Evolutionary conservation across 192 early-diverging fungal species (phyloP).

Genomic region (Helicostylum pulchrum): DNA sequence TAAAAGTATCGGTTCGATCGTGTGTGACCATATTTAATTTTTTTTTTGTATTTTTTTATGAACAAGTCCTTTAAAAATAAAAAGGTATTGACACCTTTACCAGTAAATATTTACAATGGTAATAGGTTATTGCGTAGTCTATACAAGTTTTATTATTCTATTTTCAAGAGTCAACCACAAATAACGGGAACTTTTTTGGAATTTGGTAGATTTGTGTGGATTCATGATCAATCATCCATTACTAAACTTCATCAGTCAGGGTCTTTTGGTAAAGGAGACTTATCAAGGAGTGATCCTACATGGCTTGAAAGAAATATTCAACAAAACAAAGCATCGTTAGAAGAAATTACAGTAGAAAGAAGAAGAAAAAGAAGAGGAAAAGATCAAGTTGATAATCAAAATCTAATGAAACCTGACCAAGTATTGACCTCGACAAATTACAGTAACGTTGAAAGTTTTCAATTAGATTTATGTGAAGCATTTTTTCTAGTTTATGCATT

Average conservation of each 20-base stretch:
- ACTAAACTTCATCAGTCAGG: constrained; percentile 49
- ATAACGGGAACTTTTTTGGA: constrained; percentile 16
- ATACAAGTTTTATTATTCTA: neutral
- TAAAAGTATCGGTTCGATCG: no score
- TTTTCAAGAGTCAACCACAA: neutral
- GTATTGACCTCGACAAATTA: neutral
- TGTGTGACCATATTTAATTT: no score
- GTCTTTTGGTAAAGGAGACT: constrained; percentile 39
- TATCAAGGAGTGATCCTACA: constrained; percentile 78
- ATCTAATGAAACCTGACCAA: constrained; percentile 1
- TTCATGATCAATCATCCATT: neutral
- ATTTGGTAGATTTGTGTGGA: constrained; percentile 27
- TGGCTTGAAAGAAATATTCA: constrained; percentile 48
- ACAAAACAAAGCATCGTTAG: constrained; percentile 23
- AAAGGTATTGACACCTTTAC: neutral
- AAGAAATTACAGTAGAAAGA: constrained; percentile 41
- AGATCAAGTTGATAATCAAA: constrained; percentile 2
- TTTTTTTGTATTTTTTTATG: no score
- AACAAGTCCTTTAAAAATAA: no score
- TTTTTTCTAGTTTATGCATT: constrained; percentile 67
- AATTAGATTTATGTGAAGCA: constrained; percentile 69
- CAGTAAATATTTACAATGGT: neutral
- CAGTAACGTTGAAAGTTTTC: constrained; percentile 56
- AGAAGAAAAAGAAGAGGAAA: constrained; percentile 13
- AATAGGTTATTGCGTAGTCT: neutral